Evolutionary conservation across 495 filamentous ascomycete genomes (phyloP), one percentile per base, ranked within the genome.

Genomic region (Podospora anserina): DNA sequence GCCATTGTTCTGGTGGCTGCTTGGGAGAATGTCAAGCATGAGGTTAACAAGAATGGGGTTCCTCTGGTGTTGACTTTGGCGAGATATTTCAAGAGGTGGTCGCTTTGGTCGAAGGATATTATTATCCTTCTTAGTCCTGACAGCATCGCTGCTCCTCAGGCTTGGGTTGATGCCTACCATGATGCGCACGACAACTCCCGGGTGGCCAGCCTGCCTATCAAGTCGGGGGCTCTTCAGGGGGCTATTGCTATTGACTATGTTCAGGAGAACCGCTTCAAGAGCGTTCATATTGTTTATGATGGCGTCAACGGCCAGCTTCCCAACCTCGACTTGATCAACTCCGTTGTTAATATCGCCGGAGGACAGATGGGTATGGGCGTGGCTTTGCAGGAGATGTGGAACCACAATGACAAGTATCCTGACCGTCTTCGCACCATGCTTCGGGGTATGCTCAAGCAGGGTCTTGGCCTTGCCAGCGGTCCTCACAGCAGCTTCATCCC

Each of bases 91-190:
- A 97, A 95, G 77, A 84, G 93, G 69, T 99, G 95, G 95, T 97
- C 92, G 28, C 82, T 99, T 13, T 99, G 95, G 95, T 97, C 93
- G 53, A 99, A 99, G 80, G 95, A 99, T 72, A 97, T 99, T 71
- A 95, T 99, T 60, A 89, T 99, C 78, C 78, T 99, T 7, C 86
- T 98, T 63, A 88, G 95, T 1, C 87, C 90, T 1, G 95, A 99
- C 79, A 96, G 93, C 75, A 90, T 88, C 65, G 89, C 92, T 19
- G 95, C 94, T 3, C 92, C 93, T 5, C 93, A 99, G 79, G 95
- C 95, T 30, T 99, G 96, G 95, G 91, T 97, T 27, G 93, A 97
- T 72, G 96, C 96, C 3, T 99, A 99, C 79, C 95, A 99, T 77
- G 90, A 96, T 71, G 89, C 92, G 55, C 92, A 97, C 71, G 79